Base-by-base conservation (phyloP, 306 rosid genomes). In the Cucumis cinereus region DNA sequence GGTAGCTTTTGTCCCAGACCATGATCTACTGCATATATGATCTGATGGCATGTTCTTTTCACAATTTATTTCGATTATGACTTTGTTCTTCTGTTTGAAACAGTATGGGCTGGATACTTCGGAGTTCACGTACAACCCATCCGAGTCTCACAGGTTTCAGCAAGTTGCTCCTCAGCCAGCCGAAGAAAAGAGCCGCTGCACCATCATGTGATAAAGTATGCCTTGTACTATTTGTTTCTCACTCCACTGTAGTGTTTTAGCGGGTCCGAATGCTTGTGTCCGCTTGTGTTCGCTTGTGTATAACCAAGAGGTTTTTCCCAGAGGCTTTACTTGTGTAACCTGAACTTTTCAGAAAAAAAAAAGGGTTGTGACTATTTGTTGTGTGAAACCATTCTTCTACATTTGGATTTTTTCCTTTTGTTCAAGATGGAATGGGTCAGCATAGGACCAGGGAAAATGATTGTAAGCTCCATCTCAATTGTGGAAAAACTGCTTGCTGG, bases 61-160 rank as follows among this genome's bases (percentile, higher is more conserved):
- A 41, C 8, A 24, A 45, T 70, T 1, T 45, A 8, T 22, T 45
- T 70, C 14, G 43, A 50, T 23, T 4, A 67, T 24, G 35, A 30
- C 35, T 67, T 35, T 14, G 26, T 24, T 54, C 19, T 30, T 69
- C 69, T 58, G 41, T 52, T 52, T 49, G 12, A 47, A 78, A 73
- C 98, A 95, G 99, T 95, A 95, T n/a, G 98, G 99, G 77, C 89
- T 95, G 10, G 98, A 95, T 80, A 95, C 99, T 41, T 72, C 99
- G 0, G 95, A 92, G 85, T 95, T 90, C 66, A 90, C 99, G 23
- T 95, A 95, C 92, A 90, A 95, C 83, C 99, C 99, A 50, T 92
- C 91, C 1, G 99, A 92, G 83, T 82, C 99, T 19, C 56, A 84
- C 63, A 89, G 97, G 90, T 77, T 24, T 81, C 97, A 87, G 89